phyloP scores from a whole-genome alignment of 371 early-diverging fungal genomes.

The Apophysomyces trapeziformis region DNA sequence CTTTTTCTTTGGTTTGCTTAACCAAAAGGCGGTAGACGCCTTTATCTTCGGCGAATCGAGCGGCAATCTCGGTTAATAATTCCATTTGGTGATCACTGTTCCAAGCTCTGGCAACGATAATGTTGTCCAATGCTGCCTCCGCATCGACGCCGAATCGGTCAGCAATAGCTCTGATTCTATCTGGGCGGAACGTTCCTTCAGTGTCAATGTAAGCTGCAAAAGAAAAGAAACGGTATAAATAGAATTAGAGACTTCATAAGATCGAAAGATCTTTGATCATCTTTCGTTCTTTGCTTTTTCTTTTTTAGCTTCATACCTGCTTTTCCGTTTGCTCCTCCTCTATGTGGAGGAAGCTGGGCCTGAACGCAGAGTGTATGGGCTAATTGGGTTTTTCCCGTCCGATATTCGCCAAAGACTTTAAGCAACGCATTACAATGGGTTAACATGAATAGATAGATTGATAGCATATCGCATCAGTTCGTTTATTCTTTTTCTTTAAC shows the following conservation, averaged over 20 bases:
- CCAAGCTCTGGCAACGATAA: slow-evolving; percentile 77
- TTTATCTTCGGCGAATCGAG: slow-evolving; percentile 75
- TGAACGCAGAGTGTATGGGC: slow-evolving; percentile 81
- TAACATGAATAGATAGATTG: no score
- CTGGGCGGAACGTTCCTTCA: slow-evolving; percentile 84
- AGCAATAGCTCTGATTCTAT: slow-evolving; percentile 76
- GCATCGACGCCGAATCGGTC: slow-evolving; percentile 76
- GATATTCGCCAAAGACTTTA: slow-evolving; percentile 73
- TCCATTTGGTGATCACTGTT: slow-evolving; percentile 89
- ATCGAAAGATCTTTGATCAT: no score
- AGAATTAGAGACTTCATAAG: no score
- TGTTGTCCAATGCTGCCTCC: slow-evolving; percentile 68
- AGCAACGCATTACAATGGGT: not conserved
- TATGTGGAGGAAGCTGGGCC: slow-evolving; percentile 65
- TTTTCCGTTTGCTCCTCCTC: slow-evolving; percentile 77
- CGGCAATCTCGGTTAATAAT: slow-evolving; percentile 69
- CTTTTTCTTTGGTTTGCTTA: not conserved
- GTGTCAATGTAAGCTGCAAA: slow-evolving; percentile 78
- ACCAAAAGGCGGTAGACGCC: slow-evolving; percentile 68
- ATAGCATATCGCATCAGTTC: no score
- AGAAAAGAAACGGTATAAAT: not conserved
- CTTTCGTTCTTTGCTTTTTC: not conserved
- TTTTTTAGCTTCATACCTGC: slow-evolving; percentile 34
- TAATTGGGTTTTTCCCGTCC: slow-evolving; percentile 86
- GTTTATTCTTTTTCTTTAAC: not conserved